Conservation (phyloP, 1,284 basidiomycete genomes). For the Afroboletus lepidellus region DNA sequence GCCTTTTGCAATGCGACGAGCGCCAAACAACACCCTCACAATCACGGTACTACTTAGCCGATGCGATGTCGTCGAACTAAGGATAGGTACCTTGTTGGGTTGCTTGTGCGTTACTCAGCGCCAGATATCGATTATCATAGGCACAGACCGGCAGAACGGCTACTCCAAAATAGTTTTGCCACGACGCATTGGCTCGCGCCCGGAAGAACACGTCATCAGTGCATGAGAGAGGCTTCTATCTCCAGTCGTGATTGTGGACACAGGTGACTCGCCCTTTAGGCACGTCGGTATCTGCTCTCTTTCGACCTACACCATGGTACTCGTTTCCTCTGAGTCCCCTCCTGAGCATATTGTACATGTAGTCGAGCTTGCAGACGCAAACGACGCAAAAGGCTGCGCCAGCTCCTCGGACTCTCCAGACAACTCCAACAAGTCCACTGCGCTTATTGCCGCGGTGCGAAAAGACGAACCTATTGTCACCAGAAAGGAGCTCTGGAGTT, state of each 20-base stretch:
- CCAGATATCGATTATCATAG: too few relatives aligned
- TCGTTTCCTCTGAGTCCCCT: background rate
- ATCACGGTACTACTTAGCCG: too few relatives aligned
- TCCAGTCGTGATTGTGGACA: background rate
- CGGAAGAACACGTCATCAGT: too few relatives aligned
- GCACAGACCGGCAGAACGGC: too few relatives aligned
- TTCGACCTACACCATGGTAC: slow-evolving; percentile 11
- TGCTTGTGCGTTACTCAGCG: too few relatives aligned
- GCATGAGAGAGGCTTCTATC: too few relatives aligned
- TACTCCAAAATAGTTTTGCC: too few relatives aligned
- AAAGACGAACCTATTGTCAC: slow-evolving; percentile 60
- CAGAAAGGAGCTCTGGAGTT: slow-evolving; percentile 67
- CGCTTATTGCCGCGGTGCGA: slow-evolving; percentile 35
- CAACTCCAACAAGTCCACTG: slow-evolving; percentile 1
- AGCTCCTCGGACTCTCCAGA: slow-evolving; percentile 3
- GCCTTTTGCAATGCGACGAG: too few relatives aligned
- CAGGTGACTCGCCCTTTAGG: background rate
- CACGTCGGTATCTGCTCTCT: background rate
- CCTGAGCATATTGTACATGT: background rate
- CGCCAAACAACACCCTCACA: too few relatives aligned
- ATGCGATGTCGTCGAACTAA: too few relatives aligned
- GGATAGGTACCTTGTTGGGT: too few relatives aligned
- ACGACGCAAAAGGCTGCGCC: slow-evolving; percentile 5
- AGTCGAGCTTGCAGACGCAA: slow-evolving; percentile 1
- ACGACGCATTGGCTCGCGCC: too few relatives aligned